A percentile compares a stretch with the other conserved stretches of the same genome.
phyloP scores from a whole-genome alignment of 176 grass and related monocot species.

The Bromus sterilis region DNA sequence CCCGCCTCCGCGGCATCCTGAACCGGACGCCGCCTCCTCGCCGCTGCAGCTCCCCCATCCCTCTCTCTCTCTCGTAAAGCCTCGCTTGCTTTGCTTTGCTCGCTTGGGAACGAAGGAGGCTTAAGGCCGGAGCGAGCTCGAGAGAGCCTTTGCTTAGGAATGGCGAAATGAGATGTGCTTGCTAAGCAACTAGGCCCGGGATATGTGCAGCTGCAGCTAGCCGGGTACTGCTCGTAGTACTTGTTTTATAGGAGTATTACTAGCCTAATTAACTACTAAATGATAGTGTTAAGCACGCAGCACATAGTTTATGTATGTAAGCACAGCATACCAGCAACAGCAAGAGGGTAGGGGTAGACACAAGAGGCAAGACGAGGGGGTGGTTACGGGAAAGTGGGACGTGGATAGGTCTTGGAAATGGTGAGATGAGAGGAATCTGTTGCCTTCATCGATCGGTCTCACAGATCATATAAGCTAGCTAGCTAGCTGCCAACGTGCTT shows the following conservation, averaged over 20 bases:
- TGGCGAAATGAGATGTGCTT: not conserved
- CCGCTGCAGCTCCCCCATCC: constrained; percentile 1
- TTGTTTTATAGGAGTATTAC: not conserved
- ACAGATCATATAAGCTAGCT: too few species aligned
- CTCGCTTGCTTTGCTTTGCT: not conserved
- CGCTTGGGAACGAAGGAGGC: not conserved
- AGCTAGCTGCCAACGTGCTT: not conserved
- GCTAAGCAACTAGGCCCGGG: not conserved
- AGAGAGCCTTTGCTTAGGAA: not conserved
- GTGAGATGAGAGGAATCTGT: too few species aligned
- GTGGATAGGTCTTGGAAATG: not conserved
- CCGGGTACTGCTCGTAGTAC: not conserved
- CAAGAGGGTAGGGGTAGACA: too few species aligned
- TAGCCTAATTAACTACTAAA: too few species aligned
- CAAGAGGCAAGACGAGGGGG: not conserved
- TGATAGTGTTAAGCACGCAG: not conserved
- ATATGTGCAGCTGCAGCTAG: not conserved
- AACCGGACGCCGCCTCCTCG: constrained; percentile 14
- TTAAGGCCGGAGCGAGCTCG: not conserved
- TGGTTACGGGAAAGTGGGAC: not conserved
- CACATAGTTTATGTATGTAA: not conserved
- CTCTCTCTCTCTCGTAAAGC: not conserved
- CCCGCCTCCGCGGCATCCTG: constrained; percentile 18
- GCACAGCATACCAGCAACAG: too few species aligned
- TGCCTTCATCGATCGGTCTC: too few species aligned